phyloP scores from a whole-genome alignment of 352 stramenopile genomes.

The Globisporangium sylvaticum region DNA sequence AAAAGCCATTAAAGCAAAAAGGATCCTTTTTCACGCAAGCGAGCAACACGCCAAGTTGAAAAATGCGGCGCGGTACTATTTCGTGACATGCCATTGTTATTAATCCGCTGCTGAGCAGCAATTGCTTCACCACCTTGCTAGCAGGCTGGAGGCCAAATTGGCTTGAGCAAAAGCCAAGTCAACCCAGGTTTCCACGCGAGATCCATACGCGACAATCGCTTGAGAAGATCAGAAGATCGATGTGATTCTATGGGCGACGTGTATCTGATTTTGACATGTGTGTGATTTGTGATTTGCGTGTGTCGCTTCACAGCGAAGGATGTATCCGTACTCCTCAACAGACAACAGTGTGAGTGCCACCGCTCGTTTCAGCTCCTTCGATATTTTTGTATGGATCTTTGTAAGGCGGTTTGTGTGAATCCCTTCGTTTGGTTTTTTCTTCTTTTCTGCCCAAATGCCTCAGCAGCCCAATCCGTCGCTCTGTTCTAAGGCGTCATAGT shows the following conservation, averaged over 20 bases:
- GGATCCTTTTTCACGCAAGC: neutral
- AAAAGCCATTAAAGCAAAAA: neutral
- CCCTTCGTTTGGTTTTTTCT: neutral
- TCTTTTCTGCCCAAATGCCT: neutral
- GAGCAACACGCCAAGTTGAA: neutral
- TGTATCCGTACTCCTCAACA: neutral
- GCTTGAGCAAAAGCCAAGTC: too few species aligned
- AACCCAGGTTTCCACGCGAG: too few species aligned
- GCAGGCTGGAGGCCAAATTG: too few species aligned
- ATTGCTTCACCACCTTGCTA: too few species aligned
- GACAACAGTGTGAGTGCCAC: neutral
- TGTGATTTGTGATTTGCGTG: neutral
- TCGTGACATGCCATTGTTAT: neutral
- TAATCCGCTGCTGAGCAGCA: neutral
- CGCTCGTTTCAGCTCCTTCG: neutral
- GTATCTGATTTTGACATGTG: neutral
- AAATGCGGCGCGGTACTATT: neutral
- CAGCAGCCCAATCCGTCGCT: neutral
- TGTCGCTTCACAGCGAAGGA: neutral
- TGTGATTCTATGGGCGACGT: too few species aligned
- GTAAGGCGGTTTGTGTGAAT: too few species aligned
- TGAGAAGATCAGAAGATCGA: too few species aligned
- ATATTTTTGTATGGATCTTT: neutral
- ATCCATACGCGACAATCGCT: neutral
- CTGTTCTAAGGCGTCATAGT: neutral